A percentile compares a stretch with the other conserved stretches of the same genome.
Conservation (phyloP, 805 yeast species). For the Ogataea methylovora region DNA sequence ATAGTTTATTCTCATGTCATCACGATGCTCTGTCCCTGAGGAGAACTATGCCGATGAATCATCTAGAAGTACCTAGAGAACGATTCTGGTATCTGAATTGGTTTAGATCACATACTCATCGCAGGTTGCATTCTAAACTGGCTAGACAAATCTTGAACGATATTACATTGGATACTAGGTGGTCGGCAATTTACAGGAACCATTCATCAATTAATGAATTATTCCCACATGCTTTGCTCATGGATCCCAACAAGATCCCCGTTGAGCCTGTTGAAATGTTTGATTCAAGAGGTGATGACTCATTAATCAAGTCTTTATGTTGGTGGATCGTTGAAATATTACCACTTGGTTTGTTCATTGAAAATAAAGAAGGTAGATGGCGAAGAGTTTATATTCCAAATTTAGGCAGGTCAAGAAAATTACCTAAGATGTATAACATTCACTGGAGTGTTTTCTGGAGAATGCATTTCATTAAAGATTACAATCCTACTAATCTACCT, state of each 20-base stretch:
- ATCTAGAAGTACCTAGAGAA: background rate
- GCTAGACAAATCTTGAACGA: too few species aligned
- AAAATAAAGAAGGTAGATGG: conserved; percentile 44
- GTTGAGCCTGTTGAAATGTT: conserved; percentile 12
- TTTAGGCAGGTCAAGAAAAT: conserved; percentile 41
- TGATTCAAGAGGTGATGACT: conserved; percentile 32
- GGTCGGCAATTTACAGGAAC: too few species aligned
- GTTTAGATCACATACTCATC: too few species aligned
- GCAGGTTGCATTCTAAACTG: too few species aligned
- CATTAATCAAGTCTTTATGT: conserved; percentile 19
- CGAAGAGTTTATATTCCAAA: conserved; percentile 44
- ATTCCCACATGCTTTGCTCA: conserved; percentile 11
- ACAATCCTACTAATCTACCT: conserved; percentile 39
- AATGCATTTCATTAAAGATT: conserved; percentile 36
- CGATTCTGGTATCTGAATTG: background rate
- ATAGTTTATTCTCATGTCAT: conserved; percentile 37
- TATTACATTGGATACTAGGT: too few species aligned
- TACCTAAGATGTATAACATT: conserved; percentile 38
- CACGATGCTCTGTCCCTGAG: conserved; percentile 42
- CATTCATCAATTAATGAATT: conserved; percentile 1
- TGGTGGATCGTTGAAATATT: conserved; percentile 63
- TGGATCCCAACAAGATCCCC: conserved; percentile 16
- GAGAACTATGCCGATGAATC: conserved; percentile 10
- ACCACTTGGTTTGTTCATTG: conserved; percentile 49
- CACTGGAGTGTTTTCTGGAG: conserved; percentile 67